Evolutionary conservation across 345 rosid genomes (phyloP).

Genomic region (Melastoma malabathricum): DNA sequence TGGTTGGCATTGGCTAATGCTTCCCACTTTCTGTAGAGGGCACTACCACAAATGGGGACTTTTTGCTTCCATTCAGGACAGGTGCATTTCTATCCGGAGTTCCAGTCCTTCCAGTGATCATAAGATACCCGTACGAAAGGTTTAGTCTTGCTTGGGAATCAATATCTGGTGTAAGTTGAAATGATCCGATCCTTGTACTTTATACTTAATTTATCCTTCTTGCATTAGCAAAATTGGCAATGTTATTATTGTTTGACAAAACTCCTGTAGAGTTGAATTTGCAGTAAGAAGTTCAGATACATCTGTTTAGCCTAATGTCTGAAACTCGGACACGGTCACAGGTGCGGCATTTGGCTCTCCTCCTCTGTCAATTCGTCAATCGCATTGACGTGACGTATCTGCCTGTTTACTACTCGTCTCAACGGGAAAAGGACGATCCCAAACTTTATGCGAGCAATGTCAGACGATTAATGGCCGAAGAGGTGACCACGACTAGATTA

Average conservation of each 20-base stretch:
- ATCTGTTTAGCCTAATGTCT: too few relatives aligned
- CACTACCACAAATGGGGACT: slow-evolving; percentile 92
- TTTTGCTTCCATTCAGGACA: slow-evolving; percentile 83
- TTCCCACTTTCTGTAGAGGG: slow-evolving; percentile 49
- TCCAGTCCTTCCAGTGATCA: slow-evolving; percentile 77
- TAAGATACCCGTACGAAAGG: slow-evolving; percentile 67
- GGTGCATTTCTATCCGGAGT: slow-evolving; percentile 84
- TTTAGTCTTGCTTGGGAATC: slow-evolving; percentile 96
- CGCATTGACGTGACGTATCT: slow-evolving; percentile 56
- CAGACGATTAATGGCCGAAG: slow-evolving; percentile 63
- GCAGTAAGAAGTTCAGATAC: too few relatives aligned
- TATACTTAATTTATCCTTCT: neutral
- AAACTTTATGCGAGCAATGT: slow-evolving; percentile 70
- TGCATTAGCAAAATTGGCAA: neutral
- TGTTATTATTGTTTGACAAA: neutral
- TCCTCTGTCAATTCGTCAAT: slow-evolving; percentile 77
- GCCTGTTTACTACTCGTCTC: slow-evolving; percentile 80
- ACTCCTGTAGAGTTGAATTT: neutral
- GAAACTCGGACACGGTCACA: slow-evolving; percentile 12
- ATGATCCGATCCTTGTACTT: too few relatives aligned
- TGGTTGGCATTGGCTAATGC: neutral
- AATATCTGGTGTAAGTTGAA: slow-evolving; percentile 66
- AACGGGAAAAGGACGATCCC: slow-evolving; percentile 76
- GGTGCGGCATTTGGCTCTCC: slow-evolving; percentile 70
- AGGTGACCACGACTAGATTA: slow-evolving; percentile 30